Base-by-base conservation (phyloP, 768 basidiomycete genomes). In the Pisolithus sp. region DNA sequence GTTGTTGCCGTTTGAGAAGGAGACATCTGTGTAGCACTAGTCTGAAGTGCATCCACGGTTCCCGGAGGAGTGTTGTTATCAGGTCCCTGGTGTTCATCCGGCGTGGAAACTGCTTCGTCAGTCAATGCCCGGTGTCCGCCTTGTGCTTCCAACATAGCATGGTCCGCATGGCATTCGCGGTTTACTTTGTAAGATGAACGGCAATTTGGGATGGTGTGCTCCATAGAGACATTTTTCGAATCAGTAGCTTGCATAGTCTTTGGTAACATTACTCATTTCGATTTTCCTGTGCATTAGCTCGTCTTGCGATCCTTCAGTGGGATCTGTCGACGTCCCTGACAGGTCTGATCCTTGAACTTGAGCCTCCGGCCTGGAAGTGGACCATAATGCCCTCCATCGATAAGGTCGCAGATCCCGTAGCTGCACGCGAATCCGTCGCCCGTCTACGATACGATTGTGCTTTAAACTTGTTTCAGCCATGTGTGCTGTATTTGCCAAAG, bases 361-460 rank as follows among this genome's bases (percentile, higher is more conserved):
- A 48, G 62, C 62, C 51, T 63, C 68, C 23, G 74, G 66, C n/a
- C 75, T 75, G 17, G 76, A 77, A 31, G 70, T 74, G 8, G 55
- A 49, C 13, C 60, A 60, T 34, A 52, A 54, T 74, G 73, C 37
- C 68, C 71, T 55, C 60, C 74, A 73, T 43, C 77, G 77, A n/a
- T 71, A 68, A 30, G 80, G 79, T 55, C 85, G 80, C 60, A 77
- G 78, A 56, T 88, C 86, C 40, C 86, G 77, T 36, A 89, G 69
- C 57, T 89, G 85, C 34, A 91, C 86, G 18, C 87, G 81, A 63
- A 91, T 82, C 4, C 80, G 73, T 42, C 85, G 82, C 24, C 86
- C 87, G 49, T 82, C 79, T 51, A 85, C 75, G 13, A 82, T 64
- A 40, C 79, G 80, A 62, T 87, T 84, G 57, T 89, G 82, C 88